These are phyloP conservation scores for Penium margaritaceum DNA, from an alignment of 139 green algal species.

Conservation along the genomic window DNA sequence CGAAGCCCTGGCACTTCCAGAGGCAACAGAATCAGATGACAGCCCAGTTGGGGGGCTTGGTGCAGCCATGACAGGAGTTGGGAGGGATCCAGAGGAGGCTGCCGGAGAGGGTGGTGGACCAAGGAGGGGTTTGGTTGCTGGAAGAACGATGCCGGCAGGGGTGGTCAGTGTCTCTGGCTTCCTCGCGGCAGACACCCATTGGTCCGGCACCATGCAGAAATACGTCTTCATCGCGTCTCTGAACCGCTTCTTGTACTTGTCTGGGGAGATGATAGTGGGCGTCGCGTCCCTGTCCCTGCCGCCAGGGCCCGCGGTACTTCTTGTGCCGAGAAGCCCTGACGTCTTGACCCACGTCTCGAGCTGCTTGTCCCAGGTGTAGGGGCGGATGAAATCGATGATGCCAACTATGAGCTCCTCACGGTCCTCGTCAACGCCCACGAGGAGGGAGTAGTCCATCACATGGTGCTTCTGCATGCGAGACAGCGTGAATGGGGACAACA, in stretches of 20 bases:
- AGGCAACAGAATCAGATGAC: no score
- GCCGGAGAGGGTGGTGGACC: no score
- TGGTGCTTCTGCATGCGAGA: constrained; percentile 42
- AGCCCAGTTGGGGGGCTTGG: no score
- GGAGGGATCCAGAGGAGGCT: no score
- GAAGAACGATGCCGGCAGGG: not conserved
- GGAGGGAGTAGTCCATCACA: constrained; percentile 95
- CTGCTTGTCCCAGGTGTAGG: constrained; percentile 95
- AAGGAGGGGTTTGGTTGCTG: no score
- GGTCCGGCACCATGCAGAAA: constrained; percentile 42
- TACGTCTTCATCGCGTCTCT: constrained; percentile 48
- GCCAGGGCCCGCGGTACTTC: no score
- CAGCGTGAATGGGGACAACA: no score
- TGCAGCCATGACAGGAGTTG: no score
- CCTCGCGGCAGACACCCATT: constrained; percentile 27
- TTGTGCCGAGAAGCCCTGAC: constrained; percentile 75
- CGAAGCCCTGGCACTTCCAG: no score
- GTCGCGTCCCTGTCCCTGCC: constrained; percentile 56
- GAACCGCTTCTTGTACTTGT: constrained; percentile 87
- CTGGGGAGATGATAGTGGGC: constrained; percentile 88
- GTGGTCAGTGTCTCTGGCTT: not conserved
- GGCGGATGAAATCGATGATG: constrained; percentile 89
- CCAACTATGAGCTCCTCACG: constrained; percentile 63
- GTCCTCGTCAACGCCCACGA: constrained; percentile 69
- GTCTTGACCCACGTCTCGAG: constrained; percentile 95